Evolutionary conservation across 75 land plant species (phyloP).

Genomic region (Selaginella tamariscina): DNA sequence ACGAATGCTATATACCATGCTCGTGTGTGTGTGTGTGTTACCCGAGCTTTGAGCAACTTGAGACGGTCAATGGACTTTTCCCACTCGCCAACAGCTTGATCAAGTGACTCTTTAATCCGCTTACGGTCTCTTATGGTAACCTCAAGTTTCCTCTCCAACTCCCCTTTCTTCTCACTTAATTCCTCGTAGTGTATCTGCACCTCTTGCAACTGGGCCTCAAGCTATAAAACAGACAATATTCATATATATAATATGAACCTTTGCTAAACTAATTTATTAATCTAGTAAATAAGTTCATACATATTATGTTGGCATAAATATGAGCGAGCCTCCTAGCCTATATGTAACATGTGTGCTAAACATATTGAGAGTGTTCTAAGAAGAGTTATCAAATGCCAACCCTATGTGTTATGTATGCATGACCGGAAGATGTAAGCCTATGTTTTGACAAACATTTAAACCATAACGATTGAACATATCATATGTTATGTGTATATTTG

Average conservation of each 20-base stretch:
- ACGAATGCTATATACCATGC: too few relatives aligned
- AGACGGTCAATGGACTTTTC: constrained; percentile 14
- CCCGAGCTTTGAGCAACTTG: constrained; percentile 17
- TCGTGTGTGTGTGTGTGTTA: too few relatives aligned
- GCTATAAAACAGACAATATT: constrained; percentile 5
- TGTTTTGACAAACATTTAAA: too few relatives aligned
- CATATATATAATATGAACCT: too few relatives aligned
- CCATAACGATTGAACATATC: too few relatives aligned
- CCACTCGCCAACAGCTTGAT: constrained; percentile 11
- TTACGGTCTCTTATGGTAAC: constrained; percentile 15
- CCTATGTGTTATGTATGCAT: background rate
- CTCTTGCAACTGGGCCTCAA: constrained; percentile 15
- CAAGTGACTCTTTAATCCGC: constrained; percentile 17
- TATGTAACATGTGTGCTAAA: background rate
- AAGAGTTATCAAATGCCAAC: background rate
- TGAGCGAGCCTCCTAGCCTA: background rate
- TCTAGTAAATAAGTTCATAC: background rate
- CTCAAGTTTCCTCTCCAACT: constrained; percentile 17
- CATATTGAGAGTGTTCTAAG: background rate
- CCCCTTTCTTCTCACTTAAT: constrained; percentile 13
- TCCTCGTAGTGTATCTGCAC: constrained; percentile 14
- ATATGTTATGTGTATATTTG: too few relatives aligned
- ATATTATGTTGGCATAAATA: background rate
- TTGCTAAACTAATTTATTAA: too few relatives aligned
- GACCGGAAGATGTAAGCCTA: too few relatives aligned